Percentiles rank a stretch among this genome's conserved stretches.
phyloP scores from a whole-genome alignment of 805 yeast genomes.

The Cephaloascus fragrans region DNA sequence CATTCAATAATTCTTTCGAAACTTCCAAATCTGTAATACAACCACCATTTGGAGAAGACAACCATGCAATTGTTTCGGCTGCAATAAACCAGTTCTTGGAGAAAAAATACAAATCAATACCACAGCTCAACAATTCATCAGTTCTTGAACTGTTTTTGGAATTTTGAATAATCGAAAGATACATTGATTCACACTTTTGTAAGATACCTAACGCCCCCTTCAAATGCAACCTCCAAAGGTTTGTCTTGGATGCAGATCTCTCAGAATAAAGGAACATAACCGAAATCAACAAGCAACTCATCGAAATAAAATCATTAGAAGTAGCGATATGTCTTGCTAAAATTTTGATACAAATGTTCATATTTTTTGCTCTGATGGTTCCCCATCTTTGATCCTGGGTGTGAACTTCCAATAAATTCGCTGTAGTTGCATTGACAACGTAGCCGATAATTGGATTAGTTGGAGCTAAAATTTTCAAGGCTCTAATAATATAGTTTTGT shows the following conservation, averaged over 20 bases:
- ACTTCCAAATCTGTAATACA: conserved; percentile 2
- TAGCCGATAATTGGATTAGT: conserved; percentile 2
- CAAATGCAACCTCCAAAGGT: conserved; percentile 5
- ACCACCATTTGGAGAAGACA: conserved; percentile 5
- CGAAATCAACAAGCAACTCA: conserved; percentile 3
- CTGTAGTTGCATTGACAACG: conserved; percentile 2
- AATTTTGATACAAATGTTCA: conserved; percentile 3
- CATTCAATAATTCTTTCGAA: conserved; percentile 2
- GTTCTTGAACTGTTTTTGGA: neutral
- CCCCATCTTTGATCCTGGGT: conserved; percentile 3
- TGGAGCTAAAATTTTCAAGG: conserved; percentile 3
- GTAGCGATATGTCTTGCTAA: conserved; percentile 2
- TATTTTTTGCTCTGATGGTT: conserved; percentile 2
- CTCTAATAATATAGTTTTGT: conserved; percentile 1
- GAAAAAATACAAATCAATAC: conserved; percentile 3
- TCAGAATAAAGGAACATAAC: conserved; percentile 4
- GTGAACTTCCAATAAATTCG: conserved; percentile 1
- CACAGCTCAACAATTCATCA: neutral
- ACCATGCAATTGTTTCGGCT: conserved; percentile 5
- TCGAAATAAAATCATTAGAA: conserved; percentile 3
- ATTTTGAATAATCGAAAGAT: neutral
- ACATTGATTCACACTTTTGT: conserved; percentile 4
- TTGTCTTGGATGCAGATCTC: conserved; percentile 4
- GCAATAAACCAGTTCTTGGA: conserved; percentile 3
- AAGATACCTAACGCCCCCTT: conserved; percentile 4